phyloP scores from a whole-genome alignment of 495 filamentous ascomycete genomes.

The Monascus purpureus region DNA sequence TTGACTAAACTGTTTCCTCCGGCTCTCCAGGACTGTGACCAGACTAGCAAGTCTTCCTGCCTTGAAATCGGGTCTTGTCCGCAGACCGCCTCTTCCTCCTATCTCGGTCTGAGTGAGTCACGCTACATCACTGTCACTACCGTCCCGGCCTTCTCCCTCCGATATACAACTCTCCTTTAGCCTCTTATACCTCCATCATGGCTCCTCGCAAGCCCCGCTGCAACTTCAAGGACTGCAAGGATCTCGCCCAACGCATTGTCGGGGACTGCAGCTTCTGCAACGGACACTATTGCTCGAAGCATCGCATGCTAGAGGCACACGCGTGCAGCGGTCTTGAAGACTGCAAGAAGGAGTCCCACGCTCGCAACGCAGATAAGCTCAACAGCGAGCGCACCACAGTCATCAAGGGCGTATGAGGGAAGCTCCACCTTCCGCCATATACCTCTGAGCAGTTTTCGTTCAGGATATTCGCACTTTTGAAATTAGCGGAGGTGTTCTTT shows the following conservation, averaged over 20 bases:
- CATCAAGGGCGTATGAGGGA: constrained; percentile 45
- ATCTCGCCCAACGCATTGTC: constrained; percentile 75
- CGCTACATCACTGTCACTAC: too few species aligned
- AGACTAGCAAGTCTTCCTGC: too few species aligned
- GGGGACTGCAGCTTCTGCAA: constrained; percentile 93
- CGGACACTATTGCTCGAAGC: constrained; percentile 86
- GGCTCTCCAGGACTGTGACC: too few species aligned
- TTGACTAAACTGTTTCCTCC: constrained; percentile 12
- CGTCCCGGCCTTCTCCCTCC: constrained; percentile 5
- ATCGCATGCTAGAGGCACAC: constrained; percentile 86
- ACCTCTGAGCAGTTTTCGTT: too few species aligned
- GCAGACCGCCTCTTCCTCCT: too few species aligned
- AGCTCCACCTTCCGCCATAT: too few species aligned
- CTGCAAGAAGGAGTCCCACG: constrained; percentile 91
- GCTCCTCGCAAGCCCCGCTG: constrained; percentile 74
- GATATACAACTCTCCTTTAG: constrained; percentile 9
- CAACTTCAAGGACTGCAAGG: constrained; percentile 76
- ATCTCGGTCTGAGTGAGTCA: too few species aligned
- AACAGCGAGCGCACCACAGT: constrained; percentile 73
- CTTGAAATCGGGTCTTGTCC: too few species aligned
- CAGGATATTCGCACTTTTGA: too few species aligned
- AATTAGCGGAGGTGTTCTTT: too few species aligned
- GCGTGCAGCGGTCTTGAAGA: constrained; percentile 88
- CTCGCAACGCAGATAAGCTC: constrained; percentile 81
- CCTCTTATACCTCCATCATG: constrained; percentile 20